Conservation (phyloP, 2,329 filamentous ascomycete genomes). For the Paracoccidioides brasiliensis region DNA sequence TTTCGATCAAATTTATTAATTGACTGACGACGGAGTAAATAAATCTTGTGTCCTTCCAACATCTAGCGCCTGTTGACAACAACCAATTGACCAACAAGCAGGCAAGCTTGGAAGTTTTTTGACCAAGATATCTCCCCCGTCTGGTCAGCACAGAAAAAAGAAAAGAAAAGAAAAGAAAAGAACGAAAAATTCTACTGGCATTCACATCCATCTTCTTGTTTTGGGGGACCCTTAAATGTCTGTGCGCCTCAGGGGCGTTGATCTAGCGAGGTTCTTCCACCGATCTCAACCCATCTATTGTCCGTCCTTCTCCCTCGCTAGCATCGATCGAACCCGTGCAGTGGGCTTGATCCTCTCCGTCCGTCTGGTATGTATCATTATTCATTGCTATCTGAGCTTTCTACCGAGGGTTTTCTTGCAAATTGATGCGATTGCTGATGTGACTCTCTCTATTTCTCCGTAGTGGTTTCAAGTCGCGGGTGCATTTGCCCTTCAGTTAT, state of each 20-base stretch:
- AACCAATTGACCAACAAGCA: not conserved
- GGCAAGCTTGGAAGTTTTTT: not conserved
- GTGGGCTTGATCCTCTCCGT: not conserved
- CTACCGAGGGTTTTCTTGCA: not conserved
- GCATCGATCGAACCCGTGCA: not conserved
- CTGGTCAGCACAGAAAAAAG: not conserved
- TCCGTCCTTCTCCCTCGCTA: not conserved
- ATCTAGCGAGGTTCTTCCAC: not conserved
- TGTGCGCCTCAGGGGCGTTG: not conserved
- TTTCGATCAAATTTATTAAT: too few relatives aligned
- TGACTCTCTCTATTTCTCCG: not conserved
- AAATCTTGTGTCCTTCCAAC: too few relatives aligned
- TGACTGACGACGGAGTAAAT: too few relatives aligned
- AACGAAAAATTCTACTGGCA: not conserved
- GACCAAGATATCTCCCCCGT: not conserved
- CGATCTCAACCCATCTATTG: too few relatives aligned
- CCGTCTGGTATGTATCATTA: not conserved
- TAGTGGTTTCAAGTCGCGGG: not conserved
- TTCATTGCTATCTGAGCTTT: too few relatives aligned
- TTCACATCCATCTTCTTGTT: too few relatives aligned
- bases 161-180: not conserved
- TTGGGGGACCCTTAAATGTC: not conserved
- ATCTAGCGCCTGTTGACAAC: not conserved
- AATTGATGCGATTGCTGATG: not conserved
- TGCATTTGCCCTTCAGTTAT: not conserved